Conservation (phyloP, 164 flowering plant species). For the Macadamia integrifolia region DNA sequence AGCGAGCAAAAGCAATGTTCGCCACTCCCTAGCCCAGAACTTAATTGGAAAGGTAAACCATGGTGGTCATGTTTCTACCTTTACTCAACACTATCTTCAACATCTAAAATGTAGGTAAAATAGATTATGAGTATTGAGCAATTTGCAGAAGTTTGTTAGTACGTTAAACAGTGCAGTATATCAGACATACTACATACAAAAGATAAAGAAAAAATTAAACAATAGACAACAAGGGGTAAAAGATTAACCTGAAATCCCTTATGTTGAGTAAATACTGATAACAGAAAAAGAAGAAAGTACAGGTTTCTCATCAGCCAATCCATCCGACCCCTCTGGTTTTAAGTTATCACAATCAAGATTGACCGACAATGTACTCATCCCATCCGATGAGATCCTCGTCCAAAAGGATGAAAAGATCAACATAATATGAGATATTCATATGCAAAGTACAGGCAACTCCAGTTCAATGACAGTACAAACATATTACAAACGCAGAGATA, state of each 20-base stretch:
- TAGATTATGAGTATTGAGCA: neutral
- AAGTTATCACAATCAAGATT: constrained; percentile 52
- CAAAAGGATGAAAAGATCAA: constrained; percentile 12
- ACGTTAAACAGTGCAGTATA: neutral
- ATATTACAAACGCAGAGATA: constrained; percentile 1
- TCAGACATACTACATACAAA: neutral
- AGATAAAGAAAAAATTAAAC: neutral
- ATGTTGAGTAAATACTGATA: constrained; percentile 86
- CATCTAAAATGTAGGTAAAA: neutral
- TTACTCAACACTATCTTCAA: neutral
- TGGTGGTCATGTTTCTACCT: neutral
- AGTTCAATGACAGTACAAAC: constrained; percentile 10
- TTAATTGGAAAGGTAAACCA: too few relatives aligned
- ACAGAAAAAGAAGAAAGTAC: constrained; percentile 59
- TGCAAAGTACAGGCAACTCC: constrained; percentile 42
- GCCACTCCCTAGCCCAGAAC: too few relatives aligned
- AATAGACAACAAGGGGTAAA: neutral
- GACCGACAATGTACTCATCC: constrained; percentile 57
- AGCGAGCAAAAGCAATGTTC: too few relatives aligned
- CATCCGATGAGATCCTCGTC: constrained; percentile 80
- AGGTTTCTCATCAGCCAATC: constrained; percentile 75
- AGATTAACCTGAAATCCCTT: constrained; percentile 78
- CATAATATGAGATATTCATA: neutral
- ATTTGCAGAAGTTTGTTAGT: neutral
- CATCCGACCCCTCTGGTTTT: constrained; percentile 85